Conservation (phyloP, 78 protist species). For the Cyanophora paradoxa region DNA sequence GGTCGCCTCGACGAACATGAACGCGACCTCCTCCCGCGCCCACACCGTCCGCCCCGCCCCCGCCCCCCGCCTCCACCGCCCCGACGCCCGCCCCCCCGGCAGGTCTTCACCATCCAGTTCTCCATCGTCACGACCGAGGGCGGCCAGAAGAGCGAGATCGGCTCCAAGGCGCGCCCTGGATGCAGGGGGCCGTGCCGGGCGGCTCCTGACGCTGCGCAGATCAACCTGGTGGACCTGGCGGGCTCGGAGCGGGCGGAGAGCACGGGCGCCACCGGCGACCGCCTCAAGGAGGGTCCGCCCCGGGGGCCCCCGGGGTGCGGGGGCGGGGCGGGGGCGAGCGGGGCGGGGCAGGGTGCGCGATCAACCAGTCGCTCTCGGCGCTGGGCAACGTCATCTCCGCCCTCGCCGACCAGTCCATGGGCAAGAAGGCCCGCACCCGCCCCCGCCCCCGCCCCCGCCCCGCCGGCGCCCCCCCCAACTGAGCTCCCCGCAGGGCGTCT, state of each 20-base stretch:
- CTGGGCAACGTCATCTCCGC: conserved; percentile 75
- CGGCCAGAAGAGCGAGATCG: conserved; percentile 4
- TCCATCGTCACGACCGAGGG: too few relatives aligned
- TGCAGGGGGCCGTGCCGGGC: too few relatives aligned
- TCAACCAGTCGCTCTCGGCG: conserved; percentile 63
- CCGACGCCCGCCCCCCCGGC: too few relatives aligned
- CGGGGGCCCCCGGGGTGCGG: too few relatives aligned
- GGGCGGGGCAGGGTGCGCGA: conserved; percentile 1
- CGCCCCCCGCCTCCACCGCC: too few relatives aligned
- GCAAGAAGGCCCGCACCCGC: too few relatives aligned
- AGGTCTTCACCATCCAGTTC: conserved; percentile 33
- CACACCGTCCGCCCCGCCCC: too few relatives aligned
- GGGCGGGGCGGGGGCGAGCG: too few relatives aligned
- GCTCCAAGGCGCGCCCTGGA: conserved; percentile 8
- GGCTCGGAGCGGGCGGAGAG: conserved; percentile 79
- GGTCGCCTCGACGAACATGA: conserved; percentile 47
- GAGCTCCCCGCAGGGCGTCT: conserved; percentile 31
- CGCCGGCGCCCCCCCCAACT: too few relatives aligned
- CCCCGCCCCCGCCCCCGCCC: too few relatives aligned
- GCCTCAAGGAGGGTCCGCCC: conserved; percentile 62
- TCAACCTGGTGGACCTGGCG: conserved; percentile 45
- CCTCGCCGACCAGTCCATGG: conserved; percentile 52
- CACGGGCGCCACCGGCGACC: conserved; percentile 63
- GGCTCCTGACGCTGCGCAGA: too few relatives aligned
- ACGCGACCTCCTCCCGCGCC: conserved; percentile 54